Evolutionary conservation across 441 rosid genomes (phyloP), one percentile per base, ranked within the genome.

Genomic region (Brassica balearica): DNA sequence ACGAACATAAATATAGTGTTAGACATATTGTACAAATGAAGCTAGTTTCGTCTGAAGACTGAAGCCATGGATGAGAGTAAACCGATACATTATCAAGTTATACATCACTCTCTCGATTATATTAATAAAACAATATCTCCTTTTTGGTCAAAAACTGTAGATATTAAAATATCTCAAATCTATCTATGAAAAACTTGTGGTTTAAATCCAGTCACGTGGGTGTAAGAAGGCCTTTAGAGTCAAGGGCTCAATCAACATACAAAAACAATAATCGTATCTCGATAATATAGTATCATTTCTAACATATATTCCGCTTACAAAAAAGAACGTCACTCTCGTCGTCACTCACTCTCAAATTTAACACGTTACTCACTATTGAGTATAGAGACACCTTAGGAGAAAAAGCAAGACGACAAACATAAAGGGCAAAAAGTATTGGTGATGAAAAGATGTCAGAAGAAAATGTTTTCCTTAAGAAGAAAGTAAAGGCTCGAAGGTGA

Each of bases 401-500:
- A 17, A 22, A 60, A 46, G 48, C 34, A 69, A 48, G 60, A 68
- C 38, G 72, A 68, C 60, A 14, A 48, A 23, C 32, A 69, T 9
- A 68, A n/a, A 9, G 36, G 23, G 20, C 9, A 27, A 51, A 66
- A 53, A 51, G 72, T 12, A 27, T 48, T 29, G 73, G 73, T 32
- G n/a, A 17, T 25, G 63, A 15, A 12, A 29, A 43, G 11, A 69
- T 10, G 36, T 27, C 63, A 53, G 4, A 68, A 46, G 14, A n/a
- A 43, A 12, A 12, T 23, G 38, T 68, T 23, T 68, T 23, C 27
- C 36, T n/a, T 46, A 68, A 46, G 56, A 46, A 15, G 71, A 68
- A 68, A 68, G 71, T 68, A 68, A 68, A 68, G 59, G n/a, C 22
- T 22, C 0, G 71, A 46, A 23, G 23, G 59, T 12, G 59, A 68